Conservation (phyloP, 768 basidiomycete species). For the Mycena amicta region DNA sequence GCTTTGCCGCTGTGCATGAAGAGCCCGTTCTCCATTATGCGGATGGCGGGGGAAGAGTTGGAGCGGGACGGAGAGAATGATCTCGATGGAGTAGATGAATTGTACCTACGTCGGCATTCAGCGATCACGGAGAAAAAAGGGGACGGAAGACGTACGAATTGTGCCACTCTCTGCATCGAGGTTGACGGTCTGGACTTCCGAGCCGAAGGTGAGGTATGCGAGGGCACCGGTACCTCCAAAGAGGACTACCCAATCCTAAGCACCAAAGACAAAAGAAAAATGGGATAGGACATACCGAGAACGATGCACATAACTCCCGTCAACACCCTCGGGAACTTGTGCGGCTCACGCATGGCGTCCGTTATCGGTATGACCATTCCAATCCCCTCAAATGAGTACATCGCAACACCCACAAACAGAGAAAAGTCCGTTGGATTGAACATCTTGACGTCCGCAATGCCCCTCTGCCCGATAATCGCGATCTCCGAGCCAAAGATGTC, state of each 20-base stretch:
- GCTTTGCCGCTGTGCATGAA: constrained; percentile 88
- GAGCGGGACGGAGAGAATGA: constrained; percentile 87
- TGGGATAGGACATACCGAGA: constrained; percentile 48
- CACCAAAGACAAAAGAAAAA: constrained; percentile 5
- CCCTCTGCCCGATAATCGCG: constrained; percentile 61
- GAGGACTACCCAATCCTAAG: constrained; percentile 52
- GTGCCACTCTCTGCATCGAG: constrained; percentile 80
- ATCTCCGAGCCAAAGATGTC: constrained; percentile 91
- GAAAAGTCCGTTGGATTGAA: constrained; percentile 93
- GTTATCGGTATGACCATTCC: constrained; percentile 97
- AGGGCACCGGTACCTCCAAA: constrained; percentile 89
- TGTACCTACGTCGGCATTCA: no score
- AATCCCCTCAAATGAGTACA: constrained; percentile 98
- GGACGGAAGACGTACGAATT: no score
- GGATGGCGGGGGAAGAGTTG: constrained; percentile 97
- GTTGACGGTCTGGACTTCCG: constrained; percentile 88
- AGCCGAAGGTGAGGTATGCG: constrained; percentile 87
- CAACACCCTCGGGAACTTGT: constrained; percentile 86
- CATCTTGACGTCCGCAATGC: constrained; percentile 76
- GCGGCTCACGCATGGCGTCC: constrained; percentile 94
- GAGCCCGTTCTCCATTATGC: constrained; percentile 95
- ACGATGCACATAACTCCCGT: constrained; percentile 92
- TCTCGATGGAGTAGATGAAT: constrained; percentile 89
- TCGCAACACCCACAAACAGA: constrained; percentile 92
- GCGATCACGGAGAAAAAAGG: no score